Evolutionary conservation across 1,284 basidiomycete genomes (phyloP).

Genomic region (Schizophyllum commune): DNA sequence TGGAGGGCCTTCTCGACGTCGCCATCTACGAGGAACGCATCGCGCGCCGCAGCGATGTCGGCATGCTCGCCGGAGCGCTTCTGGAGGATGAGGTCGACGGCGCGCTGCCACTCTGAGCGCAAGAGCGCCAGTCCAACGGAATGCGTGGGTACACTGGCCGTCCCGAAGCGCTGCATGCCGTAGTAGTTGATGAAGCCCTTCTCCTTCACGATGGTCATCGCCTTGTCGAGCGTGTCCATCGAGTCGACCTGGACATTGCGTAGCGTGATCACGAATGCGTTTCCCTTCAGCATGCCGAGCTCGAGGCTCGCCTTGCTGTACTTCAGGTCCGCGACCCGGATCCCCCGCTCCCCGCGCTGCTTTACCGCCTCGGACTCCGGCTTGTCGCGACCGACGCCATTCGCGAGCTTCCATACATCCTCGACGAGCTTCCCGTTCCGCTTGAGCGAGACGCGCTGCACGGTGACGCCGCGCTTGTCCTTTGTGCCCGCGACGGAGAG

Average conservation of each 20-base stretch:
- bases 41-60: slow-evolving; percentile 71
- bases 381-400: slow-evolving; percentile 56
- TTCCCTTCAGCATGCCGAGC: slow-evolving; percentile 93
- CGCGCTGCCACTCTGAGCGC: slow-evolving; percentile 83
- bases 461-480: slow-evolving; percentile 95
- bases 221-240: slow-evolving; percentile 62
- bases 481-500: slow-evolving; percentile 93
- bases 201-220: slow-evolving; percentile 75
- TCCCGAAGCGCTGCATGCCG: slow-evolving; percentile 99
- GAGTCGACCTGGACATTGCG: slow-evolving; percentile 79
- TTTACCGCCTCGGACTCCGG: slow-evolving; percentile 45
- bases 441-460: slow-evolving; percentile 84
- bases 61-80: slow-evolving; percentile 86
- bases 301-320: slow-evolving; percentile 82
- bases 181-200: slow-evolving; percentile 96
- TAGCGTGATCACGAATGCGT: slow-evolving; percentile 91
- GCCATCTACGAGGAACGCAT: slow-evolving; percentile 76
- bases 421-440: slow-evolving; percentile 76
- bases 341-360: slow-evolving; percentile 82
- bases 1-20: slow-evolving; percentile 74
- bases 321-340: slow-evolving; percentile 82
- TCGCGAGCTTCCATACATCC: slow-evolving; percentile 78
- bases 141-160: slow-evolving; percentile 92
- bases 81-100: slow-evolving; percentile 76
- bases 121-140: slow-evolving; percentile 87